These are phyloP conservation scores for Peniophora sp. DNA, from an alignment of 1,284 basidiomycete genomes.

Conservation along the genomic window DNA sequence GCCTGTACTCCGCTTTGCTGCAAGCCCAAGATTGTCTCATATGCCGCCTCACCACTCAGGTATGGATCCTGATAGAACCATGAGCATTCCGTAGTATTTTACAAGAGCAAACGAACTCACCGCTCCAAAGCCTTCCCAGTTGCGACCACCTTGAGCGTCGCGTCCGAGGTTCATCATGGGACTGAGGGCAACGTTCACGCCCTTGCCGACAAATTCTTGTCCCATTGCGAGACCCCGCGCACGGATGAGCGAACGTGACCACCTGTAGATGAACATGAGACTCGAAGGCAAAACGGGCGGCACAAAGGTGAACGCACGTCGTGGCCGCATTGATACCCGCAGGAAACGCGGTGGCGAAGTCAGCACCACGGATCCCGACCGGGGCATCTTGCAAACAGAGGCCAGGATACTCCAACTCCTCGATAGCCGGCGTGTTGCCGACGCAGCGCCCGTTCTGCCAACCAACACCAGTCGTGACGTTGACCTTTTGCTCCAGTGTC, in stretches of 20 bases:
- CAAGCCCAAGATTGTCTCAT: constrained; percentile 69
- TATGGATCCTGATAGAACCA: constrained; percentile 47
- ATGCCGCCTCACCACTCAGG: constrained; percentile 63
- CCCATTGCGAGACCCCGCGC: constrained; percentile 65
- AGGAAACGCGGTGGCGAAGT: constrained; percentile 15
- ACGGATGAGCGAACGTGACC: constrained; percentile 38
- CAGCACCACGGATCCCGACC: constrained; percentile 40
- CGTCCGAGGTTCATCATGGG: constrained; percentile 51
- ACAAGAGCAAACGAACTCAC: no score
- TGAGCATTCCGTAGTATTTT: no score
- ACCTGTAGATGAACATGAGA: constrained; percentile 28
- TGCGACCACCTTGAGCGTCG: constrained; percentile 45
- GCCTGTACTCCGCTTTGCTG: constrained; percentile 70
- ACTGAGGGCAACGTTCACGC: constrained; percentile 56
- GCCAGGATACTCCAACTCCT: constrained; percentile 12
- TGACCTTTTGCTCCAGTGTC: constrained; percentile 44
- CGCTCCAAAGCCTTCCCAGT: constrained; percentile 66
- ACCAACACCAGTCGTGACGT: constrained; percentile 47
- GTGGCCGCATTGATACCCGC: neutral
- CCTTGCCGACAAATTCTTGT: constrained; percentile 68
- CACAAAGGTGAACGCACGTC: neutral
- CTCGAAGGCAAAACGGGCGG: neutral
- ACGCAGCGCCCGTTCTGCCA: constrained; percentile 48
- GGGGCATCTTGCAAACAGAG: constrained; percentile 42
- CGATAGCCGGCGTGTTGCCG: constrained; percentile 39